Evolutionary conservation across 345 rosid species (phyloP).

Genomic region (Salix udensis): DNA sequence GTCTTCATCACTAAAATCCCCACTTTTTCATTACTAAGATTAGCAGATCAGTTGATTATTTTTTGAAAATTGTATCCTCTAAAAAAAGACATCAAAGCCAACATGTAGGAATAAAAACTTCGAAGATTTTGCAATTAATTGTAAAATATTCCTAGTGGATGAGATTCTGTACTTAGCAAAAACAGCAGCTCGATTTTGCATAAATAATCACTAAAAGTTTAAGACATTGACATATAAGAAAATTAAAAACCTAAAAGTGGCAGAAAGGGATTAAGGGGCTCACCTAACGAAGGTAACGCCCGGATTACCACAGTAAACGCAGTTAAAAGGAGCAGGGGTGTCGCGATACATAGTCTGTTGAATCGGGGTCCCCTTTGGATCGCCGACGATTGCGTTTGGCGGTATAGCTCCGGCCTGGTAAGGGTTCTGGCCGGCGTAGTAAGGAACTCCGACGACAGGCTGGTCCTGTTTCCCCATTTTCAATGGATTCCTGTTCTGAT

Average conservation of each 20-base stretch:
- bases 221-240: neutral
- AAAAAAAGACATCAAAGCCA: neutral
- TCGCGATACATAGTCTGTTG: slow-evolving; percentile 84
- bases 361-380: slow-evolving; percentile 75
- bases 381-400: slow-evolving; percentile 63
- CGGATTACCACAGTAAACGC: slow-evolving; percentile 64
- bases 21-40: no score
- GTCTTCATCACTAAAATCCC: no score
- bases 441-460: slow-evolving; percentile 71
- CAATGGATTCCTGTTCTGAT: neutral
- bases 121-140: neutral
- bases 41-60: no score
- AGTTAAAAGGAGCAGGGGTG: slow-evolving; percentile 92
- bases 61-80: neutral
- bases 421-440: slow-evolving; percentile 55
- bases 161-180: no score
- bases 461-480: slow-evolving; percentile 48
- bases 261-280: neutral
- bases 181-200: neutral
- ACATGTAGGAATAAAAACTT: neutral
- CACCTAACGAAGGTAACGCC: slow-evolving; percentile 80
- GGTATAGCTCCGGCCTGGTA: slow-evolving; percentile 71
- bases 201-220: no score
- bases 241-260: neutral
- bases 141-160: neutral